These are phyloP conservation scores for Pythium biforme DNA, from an alignment of 352 stramenopile genomes.

Conservation along the genomic window DNA sequence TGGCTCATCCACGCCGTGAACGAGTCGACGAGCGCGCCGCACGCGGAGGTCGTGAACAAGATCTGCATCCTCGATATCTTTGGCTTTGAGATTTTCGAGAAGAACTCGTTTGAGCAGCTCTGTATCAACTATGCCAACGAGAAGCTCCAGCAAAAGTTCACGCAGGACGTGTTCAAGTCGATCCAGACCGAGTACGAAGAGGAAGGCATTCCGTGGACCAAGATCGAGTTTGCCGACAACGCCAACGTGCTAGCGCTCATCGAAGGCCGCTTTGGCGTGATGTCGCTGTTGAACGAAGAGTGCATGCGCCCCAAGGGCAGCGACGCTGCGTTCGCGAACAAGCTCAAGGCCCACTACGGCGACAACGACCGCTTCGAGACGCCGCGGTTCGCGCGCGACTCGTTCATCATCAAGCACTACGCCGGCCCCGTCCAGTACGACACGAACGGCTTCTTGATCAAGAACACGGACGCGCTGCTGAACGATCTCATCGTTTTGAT, in stretches of 20 bases:
- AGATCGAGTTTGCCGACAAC: slow-evolving; percentile 92
- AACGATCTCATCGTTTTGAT: slow-evolving; percentile 90
- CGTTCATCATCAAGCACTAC: slow-evolving; percentile 96
- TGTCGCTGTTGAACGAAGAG: slow-evolving; percentile 94
- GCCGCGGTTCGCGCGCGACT: slow-evolving; percentile 77
- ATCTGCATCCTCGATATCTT: slow-evolving; percentile 97
- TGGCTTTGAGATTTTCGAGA: slow-evolving; percentile 97
- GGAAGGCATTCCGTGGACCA: slow-evolving; percentile 92
- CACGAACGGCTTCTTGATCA: slow-evolving; percentile 92
- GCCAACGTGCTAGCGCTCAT: slow-evolving; percentile 89
- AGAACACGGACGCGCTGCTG: slow-evolving; percentile 95
- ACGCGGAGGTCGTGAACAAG: slow-evolving; percentile 59
- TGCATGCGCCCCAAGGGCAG: slow-evolving; percentile 88
- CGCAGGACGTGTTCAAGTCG: slow-evolving; percentile 94
- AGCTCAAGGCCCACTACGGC: slow-evolving; percentile 86
- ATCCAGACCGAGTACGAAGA: slow-evolving; percentile 96
- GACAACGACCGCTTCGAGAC: slow-evolving; percentile 88
- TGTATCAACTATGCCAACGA: slow-evolving; percentile 97
- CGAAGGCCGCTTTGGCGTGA: slow-evolving; percentile 84
- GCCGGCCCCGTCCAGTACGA: slow-evolving; percentile 96
- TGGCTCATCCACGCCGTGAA: slow-evolving; percentile 94
- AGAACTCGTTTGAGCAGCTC: slow-evolving; percentile 96
- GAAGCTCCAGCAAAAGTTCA: slow-evolving; percentile 93
- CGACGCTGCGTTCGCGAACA: slow-evolving; percentile 85
- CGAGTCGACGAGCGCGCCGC: slow-evolving; percentile 61